Base-by-base conservation (phyloP, 805 yeast species). In the Candida corydali region DNA sequence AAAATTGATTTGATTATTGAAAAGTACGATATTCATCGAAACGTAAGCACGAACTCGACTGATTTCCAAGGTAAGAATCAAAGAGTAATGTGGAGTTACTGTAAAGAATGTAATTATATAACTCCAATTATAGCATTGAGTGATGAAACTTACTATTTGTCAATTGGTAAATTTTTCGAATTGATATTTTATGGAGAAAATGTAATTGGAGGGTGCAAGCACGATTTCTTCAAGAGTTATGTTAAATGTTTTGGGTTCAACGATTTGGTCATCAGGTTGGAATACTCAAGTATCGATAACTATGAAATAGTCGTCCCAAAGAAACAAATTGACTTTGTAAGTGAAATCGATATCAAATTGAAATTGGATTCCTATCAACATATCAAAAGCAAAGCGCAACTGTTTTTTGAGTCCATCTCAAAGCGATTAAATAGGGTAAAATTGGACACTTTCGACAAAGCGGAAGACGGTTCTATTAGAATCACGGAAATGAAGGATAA, bases 81-180 rank as follows among this genome's bases (percentile, higher is more conserved):
- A 9, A 78, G 94, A 28, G 62, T 88, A 37, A 82, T 89, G 66
- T 93, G 98, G 98, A 85, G 95, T 54, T 79, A 74, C 46, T 93
- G 99, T 57, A 85, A 82, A 39, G 70, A 69, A 34, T 93, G 99
- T 56, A 75, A 79, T 10, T 74, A 70, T 25, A 69, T 82, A 0
- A 80, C 95, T 2, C 93, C 96, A 0, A 78, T 83, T 5, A 62
- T 81, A 10, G 85, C 86, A 14, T 78, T 94, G 82, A 83, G 85
- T 49, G 91, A 87, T 33, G 80, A 80, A 26, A 80, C 97, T 0
- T 89, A 94, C 82, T 87, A 82, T 51, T 81, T 80, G 45, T 91
- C 98, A 0, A 82, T 93, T 59, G 98, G 98, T 0, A 94, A 94
- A 53, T 93, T 85, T 54, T 64, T 93, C 17, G 98, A 93, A 61